Evolutionary conservation across 2,329 filamentous ascomycete genomes (phyloP).

Genomic region (Trichophyton schoenleinii): DNA sequence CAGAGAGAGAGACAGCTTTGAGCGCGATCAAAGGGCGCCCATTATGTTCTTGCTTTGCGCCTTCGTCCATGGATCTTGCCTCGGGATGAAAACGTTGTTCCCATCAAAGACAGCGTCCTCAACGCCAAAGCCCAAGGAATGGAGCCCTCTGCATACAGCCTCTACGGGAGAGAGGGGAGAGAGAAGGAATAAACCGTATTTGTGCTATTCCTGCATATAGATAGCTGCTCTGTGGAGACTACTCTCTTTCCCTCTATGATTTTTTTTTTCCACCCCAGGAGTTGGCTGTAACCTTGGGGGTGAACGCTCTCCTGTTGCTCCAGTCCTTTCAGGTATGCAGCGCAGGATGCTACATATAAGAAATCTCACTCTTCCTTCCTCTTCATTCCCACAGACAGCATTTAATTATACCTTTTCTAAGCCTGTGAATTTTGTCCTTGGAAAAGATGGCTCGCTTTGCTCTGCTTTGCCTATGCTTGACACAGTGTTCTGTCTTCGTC

Average conservation of each 20-base stretch:
- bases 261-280: not conserved
- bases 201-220: not conserved
- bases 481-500: not conserved
- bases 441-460: not conserved
- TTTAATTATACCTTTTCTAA: not conserved
- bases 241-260: not conserved
- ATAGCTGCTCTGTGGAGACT: not conserved
- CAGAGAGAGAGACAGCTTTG: not conserved
- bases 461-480: conserved; percentile 1
- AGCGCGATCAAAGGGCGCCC: not conserved
- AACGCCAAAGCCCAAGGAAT: not conserved
- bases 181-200: not conserved
- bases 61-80: not conserved
- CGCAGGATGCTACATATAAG: not conserved
- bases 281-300: not conserved
- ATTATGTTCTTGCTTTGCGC: not conserved
- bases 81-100: not conserved
- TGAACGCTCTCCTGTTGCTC: not conserved
- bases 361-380: not conserved
- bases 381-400: not conserved
- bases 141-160: not conserved
- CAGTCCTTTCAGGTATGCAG: not conserved
- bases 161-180: not conserved
- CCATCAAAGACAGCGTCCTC: not conserved
- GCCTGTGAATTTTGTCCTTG: not conserved